These are phyloP conservation scores for Phytophthora idaei DNA, from an alignment of 352 stramenopile species.

Conservation along the genomic window DNA sequence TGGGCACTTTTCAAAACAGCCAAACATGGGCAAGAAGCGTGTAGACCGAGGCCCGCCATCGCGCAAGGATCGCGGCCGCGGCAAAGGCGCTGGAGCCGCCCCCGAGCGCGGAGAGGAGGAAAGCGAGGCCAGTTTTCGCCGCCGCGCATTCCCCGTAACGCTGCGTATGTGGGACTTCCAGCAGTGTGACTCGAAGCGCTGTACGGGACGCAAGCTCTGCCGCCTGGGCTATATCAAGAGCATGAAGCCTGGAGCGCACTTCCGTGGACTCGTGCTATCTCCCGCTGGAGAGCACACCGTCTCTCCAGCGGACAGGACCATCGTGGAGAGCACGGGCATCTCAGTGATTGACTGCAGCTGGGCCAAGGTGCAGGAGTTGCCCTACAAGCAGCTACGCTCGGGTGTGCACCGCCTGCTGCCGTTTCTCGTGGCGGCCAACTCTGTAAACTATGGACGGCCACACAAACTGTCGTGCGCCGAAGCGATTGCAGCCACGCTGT, in stretches of 20 bases:
- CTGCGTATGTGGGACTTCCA: conserved; percentile 96
- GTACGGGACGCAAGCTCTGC: conserved; percentile 93
- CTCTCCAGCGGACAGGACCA: conserved; percentile 85
- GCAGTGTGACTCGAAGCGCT: conserved; percentile 95
- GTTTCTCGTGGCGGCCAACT: conserved; percentile 98
- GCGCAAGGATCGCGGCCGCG: conserved; percentile 22
- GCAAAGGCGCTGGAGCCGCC: not conserved
- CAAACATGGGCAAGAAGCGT: conserved; percentile 39
- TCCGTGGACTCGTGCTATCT: conserved; percentile 95
- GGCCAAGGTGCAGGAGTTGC: conserved; percentile 95
- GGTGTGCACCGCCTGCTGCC: conserved; percentile 96
- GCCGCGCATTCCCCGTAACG: conserved; percentile 77
- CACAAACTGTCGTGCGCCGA: conserved; percentile 97
- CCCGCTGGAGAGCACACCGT: conserved; percentile 91
- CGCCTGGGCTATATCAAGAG: conserved; percentile 92
- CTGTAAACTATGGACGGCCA: conserved; percentile 98
- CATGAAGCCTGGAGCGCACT: conserved; percentile 92
- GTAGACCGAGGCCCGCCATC: conserved; percentile 25
- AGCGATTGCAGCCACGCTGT: conserved; percentile 96
- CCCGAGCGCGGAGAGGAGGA: conserved; percentile 60
- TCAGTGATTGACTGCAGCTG: conserved; percentile 99
- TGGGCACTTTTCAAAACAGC: not conserved
- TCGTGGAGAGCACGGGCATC: conserved; percentile 88
- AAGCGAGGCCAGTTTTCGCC: conserved; percentile 65
- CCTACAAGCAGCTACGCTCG: conserved; percentile 94